Evolutionary conservation across 345 rosid genomes (phyloP), one percentile per base, ranked within the genome.

Genomic region (Populus alba): DNA sequence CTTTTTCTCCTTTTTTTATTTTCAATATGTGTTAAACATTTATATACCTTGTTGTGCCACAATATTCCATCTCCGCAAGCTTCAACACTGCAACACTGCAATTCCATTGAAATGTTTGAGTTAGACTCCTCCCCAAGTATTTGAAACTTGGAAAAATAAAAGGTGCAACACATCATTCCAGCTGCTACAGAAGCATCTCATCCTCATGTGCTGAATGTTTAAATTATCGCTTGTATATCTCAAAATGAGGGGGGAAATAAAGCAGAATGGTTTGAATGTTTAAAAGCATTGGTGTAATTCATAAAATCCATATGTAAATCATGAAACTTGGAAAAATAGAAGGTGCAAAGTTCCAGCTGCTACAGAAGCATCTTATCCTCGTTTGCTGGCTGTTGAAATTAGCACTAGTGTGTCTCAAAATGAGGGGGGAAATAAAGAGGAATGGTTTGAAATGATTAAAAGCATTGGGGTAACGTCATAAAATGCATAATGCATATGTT

Each of bases 11-110:
- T 27, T 29, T 75, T 33, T 39, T 1, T 15, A 10, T 16, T 41
- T 65, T 73, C 53, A 0, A 29, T 49, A 18, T 62, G 43, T 27
- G 9, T 7, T 16, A 35, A 72, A 63, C 37, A 68, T 75, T 55
- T 77, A 27, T 25, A 79, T 89, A 94, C 99, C 99, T 96, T 49
- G 98, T 96, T 63, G 99, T 92, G 53, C 99, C 98, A 79, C 97
- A 92, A 73, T 97, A 94, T 77, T 97, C 92, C 97, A 92, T 92
- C 85, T 91, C 94, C 5, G 97, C 96, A 35, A 97, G 94, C 85
- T 86, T 91, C 80, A 86, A 75, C 75, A 97, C 70, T 53, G 97
- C 97, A 82, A 87, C 91, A 86, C 99, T 92, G 90, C 87, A 87
- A 72, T 81, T 73, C 63, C 77, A 80, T 71, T 67, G 35, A n/a